These are phyloP conservation scores for Fusarium chlamydosporum DNA, from an alignment of 2,329 filamentous ascomycete species.

Conservation along the genomic window DNA sequence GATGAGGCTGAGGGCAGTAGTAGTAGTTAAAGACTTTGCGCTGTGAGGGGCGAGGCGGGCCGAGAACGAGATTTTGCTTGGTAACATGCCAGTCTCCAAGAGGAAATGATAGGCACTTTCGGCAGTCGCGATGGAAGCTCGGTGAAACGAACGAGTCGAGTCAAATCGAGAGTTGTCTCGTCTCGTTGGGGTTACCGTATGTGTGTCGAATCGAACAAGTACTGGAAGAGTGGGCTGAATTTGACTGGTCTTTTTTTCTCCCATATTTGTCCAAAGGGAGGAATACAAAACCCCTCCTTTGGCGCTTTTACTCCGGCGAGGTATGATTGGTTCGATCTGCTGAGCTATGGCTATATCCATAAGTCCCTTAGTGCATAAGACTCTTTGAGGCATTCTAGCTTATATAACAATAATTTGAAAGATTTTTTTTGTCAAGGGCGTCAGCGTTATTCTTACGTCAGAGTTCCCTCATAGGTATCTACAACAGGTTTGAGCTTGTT, in stretches of 20 bases:
- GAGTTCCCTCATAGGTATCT: rapidly evolving
- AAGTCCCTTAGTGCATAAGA: conserved; percentile 1
- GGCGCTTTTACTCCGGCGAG: background rate
- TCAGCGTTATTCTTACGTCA: background rate
- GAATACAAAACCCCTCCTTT: background rate
- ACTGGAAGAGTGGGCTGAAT: conserved; percentile 7
- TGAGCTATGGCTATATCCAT: background rate
- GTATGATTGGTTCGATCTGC: background rate
- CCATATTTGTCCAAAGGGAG: background rate
- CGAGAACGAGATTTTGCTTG: background rate
- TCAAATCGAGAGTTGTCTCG: background rate
- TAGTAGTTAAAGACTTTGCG: conserved; percentile 1
- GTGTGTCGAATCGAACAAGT: background rate
- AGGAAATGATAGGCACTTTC: conserved; percentile 2
- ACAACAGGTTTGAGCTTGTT: rapidly evolving
- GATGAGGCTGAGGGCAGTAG: background rate
- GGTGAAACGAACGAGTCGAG: background rate
- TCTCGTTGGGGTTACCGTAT: background rate
- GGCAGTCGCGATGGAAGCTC: background rate
- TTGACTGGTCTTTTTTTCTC: background rate
- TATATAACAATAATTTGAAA: background rate
- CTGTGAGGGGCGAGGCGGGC: background rate
- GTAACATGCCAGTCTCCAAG: background rate
- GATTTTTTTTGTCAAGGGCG: background rate
- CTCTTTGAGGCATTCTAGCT: background rate